Percentiles rank a stretch among this genome's conserved stretches.
Evolutionary conservation across 352 stramenopile species (phyloP).

Genomic region (Blastocystis sp.): DNA sequence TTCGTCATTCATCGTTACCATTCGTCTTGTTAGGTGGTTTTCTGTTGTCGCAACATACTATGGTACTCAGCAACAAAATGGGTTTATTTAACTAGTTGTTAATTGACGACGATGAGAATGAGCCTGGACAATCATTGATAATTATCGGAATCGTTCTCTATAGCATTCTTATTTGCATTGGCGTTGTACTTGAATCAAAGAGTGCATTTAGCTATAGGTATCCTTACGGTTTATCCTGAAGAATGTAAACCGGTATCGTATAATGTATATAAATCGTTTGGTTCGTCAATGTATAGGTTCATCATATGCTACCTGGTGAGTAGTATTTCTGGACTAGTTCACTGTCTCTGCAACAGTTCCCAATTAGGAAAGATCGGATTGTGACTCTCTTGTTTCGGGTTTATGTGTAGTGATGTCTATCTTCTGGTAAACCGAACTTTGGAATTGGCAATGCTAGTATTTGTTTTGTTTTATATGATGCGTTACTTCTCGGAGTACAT

Average conservation of each 20-base stretch:
- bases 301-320: constrained; percentile 47
- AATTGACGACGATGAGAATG: background rate
- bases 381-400: background rate
- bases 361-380: background rate
- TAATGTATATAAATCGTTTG: background rate
- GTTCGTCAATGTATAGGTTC: background rate
- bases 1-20: too few species aligned
- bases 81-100: background rate
- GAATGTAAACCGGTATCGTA: background rate
- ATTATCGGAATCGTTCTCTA: constrained; percentile 34
- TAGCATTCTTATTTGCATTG: constrained; percentile 3
- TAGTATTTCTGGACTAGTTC: background rate
- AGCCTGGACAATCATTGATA: background rate
- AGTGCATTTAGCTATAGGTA: background rate
- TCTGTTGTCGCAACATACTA: too few species aligned
- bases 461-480: constrained; percentile 49
- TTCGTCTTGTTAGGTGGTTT: too few species aligned
- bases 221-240: background rate
- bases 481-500: constrained; percentile 51
- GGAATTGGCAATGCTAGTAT: constrained; percentile 39
- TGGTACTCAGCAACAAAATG: too few species aligned
- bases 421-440: constrained; percentile 26
- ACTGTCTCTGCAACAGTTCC: background rate
- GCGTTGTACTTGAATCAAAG: background rate
- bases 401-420: constrained; percentile 6